These are phyloP conservation scores for Gossypium raimondii DNA, from an alignment of 345 rosid species.

Conservation along the genomic window DNA sequence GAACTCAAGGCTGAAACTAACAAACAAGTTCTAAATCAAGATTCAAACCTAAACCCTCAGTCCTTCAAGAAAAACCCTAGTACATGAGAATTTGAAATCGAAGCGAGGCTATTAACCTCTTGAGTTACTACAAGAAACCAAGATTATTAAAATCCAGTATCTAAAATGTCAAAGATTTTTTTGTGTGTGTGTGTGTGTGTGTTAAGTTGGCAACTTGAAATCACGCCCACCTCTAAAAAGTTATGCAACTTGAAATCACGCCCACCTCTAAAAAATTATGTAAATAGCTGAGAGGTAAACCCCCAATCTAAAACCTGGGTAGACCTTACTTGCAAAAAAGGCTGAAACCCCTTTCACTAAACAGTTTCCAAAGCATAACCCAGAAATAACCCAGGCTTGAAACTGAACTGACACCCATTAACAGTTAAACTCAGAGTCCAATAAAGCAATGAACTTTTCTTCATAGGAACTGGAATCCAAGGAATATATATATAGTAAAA, in stretches of 20 bases:
- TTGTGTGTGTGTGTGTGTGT: background rate
- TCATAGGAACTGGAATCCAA: constrained; percentile 33
- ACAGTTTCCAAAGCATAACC: too few species aligned
- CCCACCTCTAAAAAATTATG: background rate
- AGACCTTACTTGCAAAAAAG: background rate
- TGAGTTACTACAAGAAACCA: background rate
- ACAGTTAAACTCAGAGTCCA: constrained; percentile 31
- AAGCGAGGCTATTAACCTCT: background rate
- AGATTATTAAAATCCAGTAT: background rate
- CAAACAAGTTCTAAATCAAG: background rate
- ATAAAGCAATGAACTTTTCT: constrained; percentile 38
- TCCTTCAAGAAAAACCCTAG: background rate
- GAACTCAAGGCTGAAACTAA: background rate
- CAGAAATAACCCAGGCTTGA: constrained; percentile 2
- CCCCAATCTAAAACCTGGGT: background rate
- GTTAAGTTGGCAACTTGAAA: background rate
- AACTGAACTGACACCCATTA: constrained; percentile 23
- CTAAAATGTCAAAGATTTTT: background rate
- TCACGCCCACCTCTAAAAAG: background rate
- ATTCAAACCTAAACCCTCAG: background rate
- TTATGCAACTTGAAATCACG: background rate
- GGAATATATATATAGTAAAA: constrained; percentile 10
- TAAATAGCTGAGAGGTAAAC: too few species aligned
- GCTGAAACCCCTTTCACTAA: background rate
- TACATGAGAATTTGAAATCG: background rate